Evolutionary conservation across 2,329 filamentous ascomycete genomes (phyloP).

Genomic region (Microcyclosporella mali): DNA sequence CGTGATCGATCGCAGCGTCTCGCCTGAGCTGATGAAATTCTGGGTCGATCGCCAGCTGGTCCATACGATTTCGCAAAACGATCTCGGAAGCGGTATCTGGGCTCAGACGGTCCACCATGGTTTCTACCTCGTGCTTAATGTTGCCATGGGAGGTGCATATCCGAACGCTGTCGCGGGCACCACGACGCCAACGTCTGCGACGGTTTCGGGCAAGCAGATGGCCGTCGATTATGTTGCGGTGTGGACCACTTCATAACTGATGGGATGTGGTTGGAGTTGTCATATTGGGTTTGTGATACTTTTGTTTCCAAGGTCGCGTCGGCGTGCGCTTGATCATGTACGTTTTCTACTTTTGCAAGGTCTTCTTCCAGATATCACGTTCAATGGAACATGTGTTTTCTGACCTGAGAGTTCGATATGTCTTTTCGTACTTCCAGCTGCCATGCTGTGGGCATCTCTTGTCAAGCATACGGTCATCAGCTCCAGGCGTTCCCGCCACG

Average conservation of each 20-base stretch:
- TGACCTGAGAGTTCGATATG: too few relatives aligned
- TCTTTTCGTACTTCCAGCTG: too few relatives aligned
- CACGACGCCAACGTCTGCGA: constrained; percentile 21
- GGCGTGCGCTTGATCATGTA: too few relatives aligned
- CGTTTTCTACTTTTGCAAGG: too few relatives aligned
- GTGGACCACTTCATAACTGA: constrained; percentile 12
- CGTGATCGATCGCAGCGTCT: constrained; percentile 23
- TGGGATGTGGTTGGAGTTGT: too few relatives aligned
- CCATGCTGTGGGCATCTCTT: too few relatives aligned
- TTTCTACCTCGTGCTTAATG: constrained; percentile 25
- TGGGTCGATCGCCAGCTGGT: constrained; percentile 22
- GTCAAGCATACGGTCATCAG: too few relatives aligned
- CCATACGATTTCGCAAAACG: constrained; percentile 18
- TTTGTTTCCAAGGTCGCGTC: too few relatives aligned
- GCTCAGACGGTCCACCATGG: constrained; percentile 22
- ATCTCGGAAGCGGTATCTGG: constrained; percentile 24
- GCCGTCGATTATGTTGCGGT: constrained; percentile 22
- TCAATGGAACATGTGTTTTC: too few relatives aligned
- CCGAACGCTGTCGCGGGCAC: constrained; percentile 23
- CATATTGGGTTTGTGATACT: too few relatives aligned
- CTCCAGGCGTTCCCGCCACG: too few relatives aligned
- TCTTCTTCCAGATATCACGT: too few relatives aligned
- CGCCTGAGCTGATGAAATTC: constrained; percentile 23
- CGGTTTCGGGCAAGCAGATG: constrained; percentile 16
- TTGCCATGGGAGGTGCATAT: constrained; percentile 29